These are phyloP conservation scores for Globisporangium canariense DNA, from an alignment of 352 stramenopile genomes.

Conservation along the genomic window DNA sequence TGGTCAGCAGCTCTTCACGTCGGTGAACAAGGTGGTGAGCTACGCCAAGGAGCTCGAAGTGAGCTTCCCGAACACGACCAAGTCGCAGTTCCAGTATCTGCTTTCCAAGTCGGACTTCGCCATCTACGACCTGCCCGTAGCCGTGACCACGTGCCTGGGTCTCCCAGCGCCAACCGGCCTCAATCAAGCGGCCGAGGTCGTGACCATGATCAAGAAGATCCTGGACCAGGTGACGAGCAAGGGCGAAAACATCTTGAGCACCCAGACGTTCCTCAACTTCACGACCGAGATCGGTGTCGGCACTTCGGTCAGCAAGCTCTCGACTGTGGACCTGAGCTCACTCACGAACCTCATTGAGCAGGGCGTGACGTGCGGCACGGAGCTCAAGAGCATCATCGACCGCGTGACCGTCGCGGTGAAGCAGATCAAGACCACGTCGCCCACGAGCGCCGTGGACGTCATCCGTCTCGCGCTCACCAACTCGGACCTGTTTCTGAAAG, in stretches of 20 bases:
- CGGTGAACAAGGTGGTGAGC: slow-evolving; percentile 38
- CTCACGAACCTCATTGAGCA: slow-evolving; percentile 38
- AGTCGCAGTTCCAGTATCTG: slow-evolving; percentile 47
- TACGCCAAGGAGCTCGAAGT: slow-evolving; percentile 37
- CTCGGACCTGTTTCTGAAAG: slow-evolving; percentile 31
- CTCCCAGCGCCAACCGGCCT: slow-evolving; percentile 13
- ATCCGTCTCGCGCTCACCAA: slow-evolving; percentile 44
- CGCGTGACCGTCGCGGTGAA: slow-evolving; percentile 36
- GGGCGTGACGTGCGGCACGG: slow-evolving; percentile 26
- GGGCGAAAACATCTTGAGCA: slow-evolving; percentile 29
- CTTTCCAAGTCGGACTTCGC: slow-evolving; percentile 57
- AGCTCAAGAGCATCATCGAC: slow-evolving; percentile 49
- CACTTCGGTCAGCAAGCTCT: slow-evolving; percentile 3
- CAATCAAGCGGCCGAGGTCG: slow-evolving; percentile 8
- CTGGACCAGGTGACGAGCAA: slow-evolving; percentile 29
- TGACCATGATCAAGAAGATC: slow-evolving; percentile 17
- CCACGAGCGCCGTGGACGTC: slow-evolving; percentile 27
- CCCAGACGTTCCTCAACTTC: slow-evolving; percentile 31
- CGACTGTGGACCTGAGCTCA: not conserved
- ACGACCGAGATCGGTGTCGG: slow-evolving; percentile 19
- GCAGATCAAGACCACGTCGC: slow-evolving; percentile 27
- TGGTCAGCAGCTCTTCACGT: slow-evolving; percentile 41
- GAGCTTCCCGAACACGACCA: slow-evolving; percentile 36
- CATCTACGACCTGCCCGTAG: slow-evolving; percentile 45
- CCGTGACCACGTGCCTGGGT: slow-evolving; percentile 45